Evolutionary conservation across 257 asterid species (phyloP).

Genomic region (Anisodus tanguticus): DNA sequence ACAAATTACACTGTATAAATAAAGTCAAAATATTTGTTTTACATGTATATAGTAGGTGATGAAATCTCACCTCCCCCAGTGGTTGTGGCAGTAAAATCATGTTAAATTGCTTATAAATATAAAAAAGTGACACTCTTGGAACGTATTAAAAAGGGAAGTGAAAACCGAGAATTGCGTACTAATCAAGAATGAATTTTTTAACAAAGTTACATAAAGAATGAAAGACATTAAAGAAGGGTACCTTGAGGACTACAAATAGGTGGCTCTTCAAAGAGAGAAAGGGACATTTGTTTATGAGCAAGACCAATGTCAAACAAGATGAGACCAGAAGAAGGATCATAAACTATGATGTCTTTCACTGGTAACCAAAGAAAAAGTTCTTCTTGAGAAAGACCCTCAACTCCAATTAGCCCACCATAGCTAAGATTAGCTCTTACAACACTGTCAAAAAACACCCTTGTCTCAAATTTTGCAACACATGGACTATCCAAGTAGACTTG

Average conservation of each 20-base stretch:
- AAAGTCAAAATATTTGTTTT: background rate
- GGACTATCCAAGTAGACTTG: conserved; percentile 72
- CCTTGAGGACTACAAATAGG: conserved; percentile 75
- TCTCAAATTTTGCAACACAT: conserved; percentile 79
- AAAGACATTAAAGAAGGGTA: conserved; percentile 17
- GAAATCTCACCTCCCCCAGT: background rate
- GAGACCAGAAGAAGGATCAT: conserved; percentile 80
- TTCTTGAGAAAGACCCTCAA: conserved; percentile 80
- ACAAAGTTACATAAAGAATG: background rate
- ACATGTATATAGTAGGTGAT: background rate
- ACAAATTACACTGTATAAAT: background rate
- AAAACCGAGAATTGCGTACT: background rate
- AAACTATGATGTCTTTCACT: conserved; percentile 78
- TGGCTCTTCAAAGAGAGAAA: conserved; percentile 86
- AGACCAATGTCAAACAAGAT: conserved; percentile 84
- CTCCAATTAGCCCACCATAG: conserved; percentile 79
- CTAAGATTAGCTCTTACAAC: conserved; percentile 80
- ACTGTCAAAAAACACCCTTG: conserved; percentile 66
- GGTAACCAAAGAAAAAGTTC: conserved; percentile 92
- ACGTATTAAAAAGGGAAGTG: background rate
- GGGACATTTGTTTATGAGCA: conserved; percentile 85
- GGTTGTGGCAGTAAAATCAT: background rate
- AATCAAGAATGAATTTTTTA: background rate
- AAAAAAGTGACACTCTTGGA: background rate
- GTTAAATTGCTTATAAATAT: background rate